Evolutionary conservation across 371 early-diverging fungal genomes (phyloP), one percentile per base, ranked within the genome.

Genomic region (Syncephalastrum contaminatum): DNA sequence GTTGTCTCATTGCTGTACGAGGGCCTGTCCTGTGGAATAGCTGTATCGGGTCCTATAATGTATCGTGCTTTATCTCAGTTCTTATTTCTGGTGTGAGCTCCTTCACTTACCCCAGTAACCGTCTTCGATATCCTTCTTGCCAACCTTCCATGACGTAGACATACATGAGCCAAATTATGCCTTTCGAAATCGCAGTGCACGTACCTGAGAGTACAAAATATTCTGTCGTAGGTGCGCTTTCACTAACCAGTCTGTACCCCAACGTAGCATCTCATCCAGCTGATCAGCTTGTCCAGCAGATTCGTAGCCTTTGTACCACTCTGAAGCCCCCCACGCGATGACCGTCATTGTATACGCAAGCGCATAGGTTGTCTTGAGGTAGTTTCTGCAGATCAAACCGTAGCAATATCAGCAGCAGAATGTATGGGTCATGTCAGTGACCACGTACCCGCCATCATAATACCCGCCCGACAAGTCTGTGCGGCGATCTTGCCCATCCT

Each of bases 231-330:
- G 74, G 53, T 83, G 80, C 0, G 81, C 78, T 44, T 80, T 79
- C 47, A 79, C 71, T 20, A 83, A 53, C 84, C 85, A 85, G 48
- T 87, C 86, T 30, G 75, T 79, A 18, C 87, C 87, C 86, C 85
- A 87, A 53, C 74, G 75, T 10, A 87, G 43, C 73, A 74, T 84
- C 30, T 75, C 72, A 16, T 62, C 51, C 3, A 87, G 61, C 41
- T 83, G 72, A 1, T 43, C 36, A 1, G 69, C 67, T 58, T 86
- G 79, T 18, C 73, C 64, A 13, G 86, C 81, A 45, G 72, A 68
- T 48, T 67, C 64, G 51, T 83, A 85, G 16, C 85, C 86, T 10
- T 83, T 69, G 60, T 62, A 81, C 69, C 73, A 87, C 60, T 76
- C 72, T 42, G 75, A 45, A 4, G 70, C 86, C 5, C 86, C 80